Evolutionary conservation across 1,284 basidiomycete genomes (phyloP), one percentile per base, ranked within the genome.

Genomic region (Irpex lacteus): DNA sequence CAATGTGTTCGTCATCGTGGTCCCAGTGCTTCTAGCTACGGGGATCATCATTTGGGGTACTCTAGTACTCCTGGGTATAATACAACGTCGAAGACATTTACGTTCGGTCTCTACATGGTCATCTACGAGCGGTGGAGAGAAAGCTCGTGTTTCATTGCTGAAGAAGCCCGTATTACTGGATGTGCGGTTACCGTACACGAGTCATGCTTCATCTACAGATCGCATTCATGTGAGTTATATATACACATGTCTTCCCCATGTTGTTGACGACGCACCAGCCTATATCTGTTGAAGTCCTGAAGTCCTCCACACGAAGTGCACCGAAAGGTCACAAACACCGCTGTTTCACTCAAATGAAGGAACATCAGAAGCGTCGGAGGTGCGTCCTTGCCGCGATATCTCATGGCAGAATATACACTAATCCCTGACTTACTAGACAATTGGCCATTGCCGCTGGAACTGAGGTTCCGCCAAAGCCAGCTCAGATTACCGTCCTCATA

Each of bases 401-500:
- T 26, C 4, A 3, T 26, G 26, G 26, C 2, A 26, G 26, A 26
- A 26, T 3, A 26, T 26, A 26, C 26, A 26, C 26, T 4, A 26
- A 26, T 26, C 4, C 4, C 26, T 26, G 26, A 3, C 26, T 26
- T 26, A 26, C 26, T 26, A 26, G 26, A 26, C 26, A 26, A 26
- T 3, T 26, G 26, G 26, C 26, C 26, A 26, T 47, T 47, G 44
- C 44, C 44, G 3, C 44, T 11, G n/a, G 8, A 52, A 52, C 50
- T n/a, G 58, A 13, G 1, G 9, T 49, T 40, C 11, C 44, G 3
- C 5, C 54, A n/a, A 60, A 54, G 8, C 50, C 40, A 8, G 60
- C 60, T 18, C 63, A 65, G 38, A 32, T 59, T 21, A 54, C 63
- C 11, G 63, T 65, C 4, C 34, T 65, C 2, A 54, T 65, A 37